Percentiles rank a stretch among this genome's conserved stretches.
These are phyloP conservation scores for Phaeophleospora eucalypticola DNA, from an alignment of 2,329 filamentous ascomycete genomes.

Conservation along the genomic window DNA sequence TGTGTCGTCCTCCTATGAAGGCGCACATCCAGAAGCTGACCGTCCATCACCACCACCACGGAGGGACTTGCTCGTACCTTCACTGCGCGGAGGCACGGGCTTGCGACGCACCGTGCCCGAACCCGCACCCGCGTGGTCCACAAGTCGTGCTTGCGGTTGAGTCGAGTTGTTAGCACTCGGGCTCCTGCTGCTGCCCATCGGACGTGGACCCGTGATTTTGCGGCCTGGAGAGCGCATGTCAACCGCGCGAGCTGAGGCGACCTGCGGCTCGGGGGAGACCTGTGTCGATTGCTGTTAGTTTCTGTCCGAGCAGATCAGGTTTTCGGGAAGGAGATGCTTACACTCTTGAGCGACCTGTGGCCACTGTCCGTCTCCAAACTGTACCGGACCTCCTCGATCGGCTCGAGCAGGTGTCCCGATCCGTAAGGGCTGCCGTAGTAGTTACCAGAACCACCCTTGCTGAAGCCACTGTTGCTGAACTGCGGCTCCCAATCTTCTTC, in stretches of 20 bases:
- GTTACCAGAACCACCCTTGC: slow-evolving; percentile 22
- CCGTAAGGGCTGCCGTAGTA: slow-evolving; percentile 36
- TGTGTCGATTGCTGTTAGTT: neutral
- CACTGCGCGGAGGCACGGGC: slow-evolving; percentile 24
- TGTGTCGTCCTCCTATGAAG: neutral
- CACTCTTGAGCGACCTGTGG: neutral
- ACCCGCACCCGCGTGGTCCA: neutral
- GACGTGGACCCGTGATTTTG: slow-evolving; percentile 48
- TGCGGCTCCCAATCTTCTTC: slow-evolving; percentile 27
- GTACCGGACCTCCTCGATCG: slow-evolving; percentile 50
- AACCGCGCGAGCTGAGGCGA: slow-evolving; percentile 26
- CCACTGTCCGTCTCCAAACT: slow-evolving; percentile 46
- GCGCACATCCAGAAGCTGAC: neutral
- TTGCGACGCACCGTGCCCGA: slow-evolving; percentile 27
- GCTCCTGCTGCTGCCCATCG: slow-evolving; percentile 39
- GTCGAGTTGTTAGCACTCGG: slow-evolving; percentile 16
- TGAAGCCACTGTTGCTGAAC: slow-evolving; percentile 34
- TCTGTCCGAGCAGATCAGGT: neutral
- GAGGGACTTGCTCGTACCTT: slow-evolving; percentile 17
- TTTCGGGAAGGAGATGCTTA: neutral
- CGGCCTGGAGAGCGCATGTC: slow-evolving; percentile 35
- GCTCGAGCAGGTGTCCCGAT: slow-evolving; percentile 41
- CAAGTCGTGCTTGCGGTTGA: neutral
- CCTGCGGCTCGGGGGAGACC: slow-evolving; percentile 29
- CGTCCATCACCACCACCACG: too few relatives aligned